Evolutionary conservation across 179 eudicot genomes (phyloP).

Genomic region (Carnegiea gigantea): DNA sequence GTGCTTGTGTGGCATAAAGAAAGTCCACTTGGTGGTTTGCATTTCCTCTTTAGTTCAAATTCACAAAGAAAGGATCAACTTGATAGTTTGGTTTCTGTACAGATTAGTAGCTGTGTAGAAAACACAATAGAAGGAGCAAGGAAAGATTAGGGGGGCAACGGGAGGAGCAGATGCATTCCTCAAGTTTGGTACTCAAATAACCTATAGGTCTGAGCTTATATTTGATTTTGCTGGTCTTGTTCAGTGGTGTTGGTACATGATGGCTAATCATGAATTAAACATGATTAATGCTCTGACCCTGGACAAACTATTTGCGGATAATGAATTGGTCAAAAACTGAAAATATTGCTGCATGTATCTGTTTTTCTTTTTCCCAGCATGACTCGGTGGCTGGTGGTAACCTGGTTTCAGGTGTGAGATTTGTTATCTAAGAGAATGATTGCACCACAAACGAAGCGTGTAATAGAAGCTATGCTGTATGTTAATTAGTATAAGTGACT

Average conservation of each 20-base stretch:
- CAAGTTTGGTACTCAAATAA: background rate
- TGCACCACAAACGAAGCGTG: background rate
- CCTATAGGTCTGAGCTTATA: background rate
- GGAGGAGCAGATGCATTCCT: background rate
- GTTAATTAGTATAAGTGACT: background rate
- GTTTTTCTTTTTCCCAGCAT: background rate
- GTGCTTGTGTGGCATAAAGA: background rate
- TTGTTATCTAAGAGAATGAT: background rate
- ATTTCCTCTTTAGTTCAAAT: background rate
- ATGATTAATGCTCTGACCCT: background rate
- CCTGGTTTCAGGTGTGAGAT: background rate
- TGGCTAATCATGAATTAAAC: background rate
- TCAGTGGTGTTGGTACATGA: background rate
- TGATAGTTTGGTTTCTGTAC: background rate
- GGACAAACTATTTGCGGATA: background rate
- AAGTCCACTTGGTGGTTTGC: background rate
- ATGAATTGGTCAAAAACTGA: background rate
- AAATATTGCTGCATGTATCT: background rate
- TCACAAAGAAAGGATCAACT: background rate
- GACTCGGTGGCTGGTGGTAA: background rate
- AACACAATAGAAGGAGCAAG: background rate
- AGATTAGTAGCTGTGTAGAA: background rate
- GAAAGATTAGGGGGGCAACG: background rate
- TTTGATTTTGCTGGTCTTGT: background rate
- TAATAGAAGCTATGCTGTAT: background rate